Conservation (phyloP, 2,329 filamentous ascomycete species). For the Calonectria pteridis region DNA sequence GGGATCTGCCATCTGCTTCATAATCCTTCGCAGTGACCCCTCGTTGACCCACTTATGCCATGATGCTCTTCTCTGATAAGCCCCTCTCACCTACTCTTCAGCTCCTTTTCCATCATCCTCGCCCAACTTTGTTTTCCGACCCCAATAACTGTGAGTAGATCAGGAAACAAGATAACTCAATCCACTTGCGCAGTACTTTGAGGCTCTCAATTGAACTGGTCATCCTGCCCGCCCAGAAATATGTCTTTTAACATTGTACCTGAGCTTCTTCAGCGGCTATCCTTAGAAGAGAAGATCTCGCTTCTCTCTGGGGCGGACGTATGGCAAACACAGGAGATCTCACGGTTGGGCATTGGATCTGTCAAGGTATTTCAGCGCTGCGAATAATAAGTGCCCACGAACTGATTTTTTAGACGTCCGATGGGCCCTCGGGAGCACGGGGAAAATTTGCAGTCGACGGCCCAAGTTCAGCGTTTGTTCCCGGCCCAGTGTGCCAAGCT, state of each 20-base stretch:
- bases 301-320: constrained; percentile 22
- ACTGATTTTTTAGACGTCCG: constrained; percentile 10
- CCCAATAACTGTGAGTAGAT: too few species aligned
- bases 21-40: background rate
- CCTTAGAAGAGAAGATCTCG: constrained; percentile 25
- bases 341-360: constrained; percentile 22
- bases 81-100: background rate
- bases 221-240: background rate
- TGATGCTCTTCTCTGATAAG: background rate
- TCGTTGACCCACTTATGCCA: background rate
- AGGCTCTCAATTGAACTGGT: background rate
- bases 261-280: constrained; percentile 1
- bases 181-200: background rate
- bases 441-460: constrained; percentile 25
- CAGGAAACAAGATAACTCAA: background rate
- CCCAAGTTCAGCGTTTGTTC: constrained; percentile 26
- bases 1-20: background rate
- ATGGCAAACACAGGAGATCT: constrained; percentile 26
- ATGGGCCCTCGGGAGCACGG: constrained; percentile 24
- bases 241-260: background rate
- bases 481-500: constrained; percentile 28
- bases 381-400: background rate
- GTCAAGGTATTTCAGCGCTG: constrained; percentile 14
- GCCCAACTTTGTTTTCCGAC: too few species aligned
- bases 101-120: background rate